Percentiles rank a stretch among this genome's conserved stretches.
phyloP scores from a whole-genome alignment of 305 asterid genomes.

The Solanum hybrid region DNA sequence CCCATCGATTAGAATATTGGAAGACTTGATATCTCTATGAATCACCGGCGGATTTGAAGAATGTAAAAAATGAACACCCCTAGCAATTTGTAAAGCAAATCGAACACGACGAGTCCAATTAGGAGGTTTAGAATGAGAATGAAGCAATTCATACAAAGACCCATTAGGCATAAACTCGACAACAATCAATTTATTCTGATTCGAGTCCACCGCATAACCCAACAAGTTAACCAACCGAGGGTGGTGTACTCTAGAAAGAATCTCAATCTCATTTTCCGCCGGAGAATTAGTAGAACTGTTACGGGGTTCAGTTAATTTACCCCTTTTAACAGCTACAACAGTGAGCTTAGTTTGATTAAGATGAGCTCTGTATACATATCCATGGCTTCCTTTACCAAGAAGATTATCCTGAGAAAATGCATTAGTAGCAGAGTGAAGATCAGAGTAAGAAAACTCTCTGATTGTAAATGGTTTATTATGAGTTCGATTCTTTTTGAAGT shows the following conservation, averaged over 20 bases:
- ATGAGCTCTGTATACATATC: conserved; percentile 59
- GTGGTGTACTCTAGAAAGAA: conserved; percentile 51
- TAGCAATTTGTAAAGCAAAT: conserved; percentile 58
- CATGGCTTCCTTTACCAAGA: conserved; percentile 81
- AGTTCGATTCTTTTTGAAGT: conserved; percentile 4
- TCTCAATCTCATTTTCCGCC: conserved; percentile 65
- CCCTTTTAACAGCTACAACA: conserved; percentile 55
- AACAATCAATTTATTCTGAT: conserved; percentile 40
- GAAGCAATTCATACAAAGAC: conserved; percentile 55
- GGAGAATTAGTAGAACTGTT: background rate
- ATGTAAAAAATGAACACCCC: conserved; percentile 59
- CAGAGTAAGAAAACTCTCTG: conserved; percentile 37
- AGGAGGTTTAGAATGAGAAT: conserved; percentile 42
- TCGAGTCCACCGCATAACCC: conserved; percentile 38
- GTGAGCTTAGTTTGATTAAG: conserved; percentile 22
- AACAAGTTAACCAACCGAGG: conserved; percentile 61
- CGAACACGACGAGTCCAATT: conserved; percentile 59
- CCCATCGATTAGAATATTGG: conserved; percentile 59
- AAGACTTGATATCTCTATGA: conserved; percentile 79
- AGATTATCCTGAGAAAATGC: conserved; percentile 51
- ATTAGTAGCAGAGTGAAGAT: conserved; percentile 50
- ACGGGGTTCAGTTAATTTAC: conserved; percentile 19
- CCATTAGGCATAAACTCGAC: conserved; percentile 89
- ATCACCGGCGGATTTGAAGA: conserved; percentile 62
- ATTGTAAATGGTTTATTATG: conserved; percentile 20